These are phyloP conservation scores for Nothophaeocryptopus gaeumannii DNA, from an alignment of 2,329 filamentous ascomycete species.

Conservation along the genomic window DNA sequence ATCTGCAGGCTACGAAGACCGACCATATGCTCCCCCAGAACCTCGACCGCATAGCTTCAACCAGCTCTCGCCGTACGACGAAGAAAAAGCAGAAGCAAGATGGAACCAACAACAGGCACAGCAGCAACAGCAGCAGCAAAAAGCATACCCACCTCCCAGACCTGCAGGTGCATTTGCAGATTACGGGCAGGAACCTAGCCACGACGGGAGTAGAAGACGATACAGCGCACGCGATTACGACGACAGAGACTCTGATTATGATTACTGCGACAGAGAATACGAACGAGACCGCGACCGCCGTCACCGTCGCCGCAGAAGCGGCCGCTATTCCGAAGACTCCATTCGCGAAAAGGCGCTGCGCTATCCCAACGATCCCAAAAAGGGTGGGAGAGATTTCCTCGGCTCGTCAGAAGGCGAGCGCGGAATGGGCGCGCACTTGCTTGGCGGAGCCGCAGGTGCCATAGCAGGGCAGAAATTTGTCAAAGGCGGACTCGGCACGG, in stretches of 20 bases:
- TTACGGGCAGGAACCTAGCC: conserved; percentile 2
- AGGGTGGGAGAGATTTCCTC: conserved; percentile 26
- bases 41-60: conserved; percentile 14
- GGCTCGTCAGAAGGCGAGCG: conserved; percentile 27
- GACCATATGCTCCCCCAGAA: conserved; percentile 18
- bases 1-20: conserved; percentile 6
- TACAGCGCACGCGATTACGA: neutral
- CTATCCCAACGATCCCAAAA: conserved; percentile 22
- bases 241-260: conserved; percentile 10
- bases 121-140: conserved; percentile 11
- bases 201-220: conserved; percentile 1
- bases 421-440: conserved; percentile 27
- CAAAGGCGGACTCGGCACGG: conserved; percentile 22
- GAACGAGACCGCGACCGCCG: conserved; percentile 16
- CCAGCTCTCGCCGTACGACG: conserved; percentile 26
- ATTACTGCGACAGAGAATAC: conserved; percentile 17
- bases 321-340: conserved; percentile 18
- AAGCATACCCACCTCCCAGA: conserved; percentile 2
- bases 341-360: conserved; percentile 16
- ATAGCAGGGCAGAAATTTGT: conserved; percentile 28
- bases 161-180: neutral
- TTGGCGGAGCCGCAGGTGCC: conserved; percentile 30
- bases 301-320: conserved; percentile 7
- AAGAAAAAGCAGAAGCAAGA: conserved; percentile 30
- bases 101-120: conserved; percentile 15